Evolutionary conservation across 2,329 filamentous ascomycete species (phyloP).

Genomic region (Drechslerella stenobrocha): DNA sequence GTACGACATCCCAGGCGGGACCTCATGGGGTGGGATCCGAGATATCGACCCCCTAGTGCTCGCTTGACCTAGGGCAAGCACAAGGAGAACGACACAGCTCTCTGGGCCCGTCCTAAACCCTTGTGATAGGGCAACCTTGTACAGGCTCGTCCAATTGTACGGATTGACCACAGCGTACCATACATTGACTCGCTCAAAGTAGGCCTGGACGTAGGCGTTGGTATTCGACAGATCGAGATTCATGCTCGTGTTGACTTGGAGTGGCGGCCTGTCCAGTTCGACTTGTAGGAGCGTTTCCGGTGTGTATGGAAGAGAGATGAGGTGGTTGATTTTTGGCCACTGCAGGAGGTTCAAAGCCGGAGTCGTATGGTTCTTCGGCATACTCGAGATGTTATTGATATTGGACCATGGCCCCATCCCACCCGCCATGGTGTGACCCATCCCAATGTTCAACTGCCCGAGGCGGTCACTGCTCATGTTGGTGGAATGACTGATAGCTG

Average conservation of each 20-base stretch:
- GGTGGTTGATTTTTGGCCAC: conserved; percentile 76
- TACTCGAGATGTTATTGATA: conserved; percentile 73
- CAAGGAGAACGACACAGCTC: conserved; percentile 78
- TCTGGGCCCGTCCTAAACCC: conserved; percentile 78
- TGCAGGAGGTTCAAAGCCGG: conserved; percentile 76
- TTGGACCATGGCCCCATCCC: conserved; percentile 70
- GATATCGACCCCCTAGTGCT: conserved; percentile 76
- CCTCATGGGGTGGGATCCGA: conserved; percentile 67
- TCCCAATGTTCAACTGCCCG: conserved; percentile 54
- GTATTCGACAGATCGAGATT: conserved; percentile 75
- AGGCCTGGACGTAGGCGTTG: conserved; percentile 73
- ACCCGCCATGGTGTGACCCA: conserved; percentile 54
- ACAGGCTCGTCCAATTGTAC: conserved; percentile 75
- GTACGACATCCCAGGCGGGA: conserved; percentile 75
- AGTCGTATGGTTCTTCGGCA: conserved; percentile 83
- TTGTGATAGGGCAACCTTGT: conserved; percentile 72
- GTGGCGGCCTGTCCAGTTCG: conserved; percentile 76
- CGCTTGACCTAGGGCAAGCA: conserved; percentile 75
- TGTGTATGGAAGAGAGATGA: conserved; percentile 76
- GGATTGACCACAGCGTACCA: conserved; percentile 87
- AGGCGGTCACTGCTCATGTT: conserved; percentile 63
- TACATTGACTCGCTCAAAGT: conserved; percentile 78
- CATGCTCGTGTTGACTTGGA: conserved; percentile 64
- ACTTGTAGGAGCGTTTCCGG: conserved; percentile 79
- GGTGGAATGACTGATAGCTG: conserved; percentile 67